These are phyloP conservation scores for Microdochium nivale DNA, from an alignment of 2,329 filamentous ascomycete genomes.

Conservation along the genomic window DNA sequence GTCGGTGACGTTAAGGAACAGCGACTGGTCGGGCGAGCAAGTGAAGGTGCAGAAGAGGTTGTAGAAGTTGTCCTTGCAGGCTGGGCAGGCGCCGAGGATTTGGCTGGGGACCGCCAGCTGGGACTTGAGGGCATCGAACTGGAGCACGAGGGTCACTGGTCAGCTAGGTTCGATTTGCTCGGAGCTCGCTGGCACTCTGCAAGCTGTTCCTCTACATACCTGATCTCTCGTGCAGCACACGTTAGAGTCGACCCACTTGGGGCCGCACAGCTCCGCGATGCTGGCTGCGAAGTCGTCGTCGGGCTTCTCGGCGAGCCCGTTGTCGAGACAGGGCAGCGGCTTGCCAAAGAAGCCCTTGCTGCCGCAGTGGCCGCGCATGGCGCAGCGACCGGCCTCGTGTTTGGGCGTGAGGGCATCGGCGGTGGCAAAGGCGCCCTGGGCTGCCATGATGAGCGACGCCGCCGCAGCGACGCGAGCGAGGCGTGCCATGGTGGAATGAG, in stretches of 20 bases:
- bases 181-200: not conserved
- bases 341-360: conserved; percentile 85
- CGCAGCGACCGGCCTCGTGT: conserved; percentile 82
- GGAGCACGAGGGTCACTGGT: conserved; percentile 4
- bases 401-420: conserved; percentile 39
- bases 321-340: conserved; percentile 87
- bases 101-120: conserved; percentile 82
- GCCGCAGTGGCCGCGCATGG: conserved; percentile 85
- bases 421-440: conserved; percentile 11
- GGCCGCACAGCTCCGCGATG: conserved; percentile 77
- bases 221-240: conserved; percentile 82
- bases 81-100: conserved; percentile 87
- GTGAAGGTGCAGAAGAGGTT: conserved; percentile 98
- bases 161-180: not conserved
- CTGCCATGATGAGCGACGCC: not conserved
- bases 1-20: conserved; percentile 87
- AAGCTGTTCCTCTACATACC: conserved; percentile 30
- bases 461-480: not conserved
- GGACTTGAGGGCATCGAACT: conserved; percentile 72
- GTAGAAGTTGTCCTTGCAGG: conserved; percentile 97
- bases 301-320: conserved; percentile 69
- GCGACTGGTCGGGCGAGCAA: conserved; percentile 91
- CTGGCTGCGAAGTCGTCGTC: conserved; percentile 63
- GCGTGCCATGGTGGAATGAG: not conserved
- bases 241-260: conserved; percentile 73